Percentiles rank a stretch among this genome's conserved stretches.
These are phyloP conservation scores for Aspergillus heteromorphus DNA, from an alignment of 495 filamentous ascomycete genomes.

Conservation along the genomic window DNA sequence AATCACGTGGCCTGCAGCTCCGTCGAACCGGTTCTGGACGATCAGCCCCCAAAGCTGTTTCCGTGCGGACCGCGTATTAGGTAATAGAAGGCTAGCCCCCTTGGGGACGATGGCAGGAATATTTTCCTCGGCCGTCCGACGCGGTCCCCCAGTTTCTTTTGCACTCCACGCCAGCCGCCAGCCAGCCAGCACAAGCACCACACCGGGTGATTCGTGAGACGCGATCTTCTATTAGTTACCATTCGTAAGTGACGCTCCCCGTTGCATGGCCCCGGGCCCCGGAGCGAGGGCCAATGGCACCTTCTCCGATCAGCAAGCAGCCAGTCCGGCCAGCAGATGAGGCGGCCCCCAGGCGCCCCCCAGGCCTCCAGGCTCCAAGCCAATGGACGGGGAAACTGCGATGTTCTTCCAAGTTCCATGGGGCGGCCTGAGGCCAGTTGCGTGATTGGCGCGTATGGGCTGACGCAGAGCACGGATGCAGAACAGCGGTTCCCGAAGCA, in stretches of 20 bases:
- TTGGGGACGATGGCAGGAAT: constrained; percentile 5
- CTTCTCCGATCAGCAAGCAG: background rate
- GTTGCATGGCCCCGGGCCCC: background rate
- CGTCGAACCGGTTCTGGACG: background rate
- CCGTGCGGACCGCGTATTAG: constrained; percentile 4
- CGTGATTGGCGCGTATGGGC: constrained; percentile 11
- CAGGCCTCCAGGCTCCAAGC: background rate
- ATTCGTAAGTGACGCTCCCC: background rate
- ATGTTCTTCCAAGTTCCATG: background rate
- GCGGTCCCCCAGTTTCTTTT: background rate
- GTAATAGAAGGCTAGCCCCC: constrained; percentile 11
- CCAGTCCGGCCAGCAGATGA: background rate
- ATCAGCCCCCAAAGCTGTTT: background rate
- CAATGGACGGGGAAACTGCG: background rate
- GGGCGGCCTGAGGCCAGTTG: background rate
- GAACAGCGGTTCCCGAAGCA: constrained; percentile 18
- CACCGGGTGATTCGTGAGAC: background rate
- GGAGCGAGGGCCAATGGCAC: background rate
- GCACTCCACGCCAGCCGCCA: constrained; percentile 1
- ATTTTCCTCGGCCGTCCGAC: constrained; percentile 6
- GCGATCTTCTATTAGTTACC: background rate
- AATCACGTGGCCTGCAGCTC: background rate
- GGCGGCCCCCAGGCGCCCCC: background rate
- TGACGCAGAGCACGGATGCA: constrained; percentile 22
- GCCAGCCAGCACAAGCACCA: background rate